Evolutionary conservation across 352 stramenopile species (phyloP).

Genomic region (Pythium phragmitis): DNA sequence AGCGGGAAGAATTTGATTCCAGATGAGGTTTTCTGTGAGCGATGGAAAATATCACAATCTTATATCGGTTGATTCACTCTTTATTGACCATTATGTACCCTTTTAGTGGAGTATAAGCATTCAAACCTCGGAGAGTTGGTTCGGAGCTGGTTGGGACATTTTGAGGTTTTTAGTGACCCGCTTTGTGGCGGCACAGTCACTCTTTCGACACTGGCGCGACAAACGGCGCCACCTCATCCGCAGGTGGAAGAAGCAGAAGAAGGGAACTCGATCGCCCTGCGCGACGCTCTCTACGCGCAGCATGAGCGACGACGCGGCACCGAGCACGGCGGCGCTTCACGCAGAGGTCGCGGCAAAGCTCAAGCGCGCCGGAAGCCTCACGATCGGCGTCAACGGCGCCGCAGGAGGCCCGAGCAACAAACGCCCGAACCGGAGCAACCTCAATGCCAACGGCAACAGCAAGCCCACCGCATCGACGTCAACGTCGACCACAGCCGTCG

Average conservation of each 20-base stretch:
- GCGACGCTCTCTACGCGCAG: conserved; percentile 5
- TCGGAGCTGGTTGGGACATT: background rate
- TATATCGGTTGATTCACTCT: conserved; percentile 6
- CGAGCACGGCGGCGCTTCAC: conserved; percentile 16
- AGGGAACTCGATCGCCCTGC: background rate
- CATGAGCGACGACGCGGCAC: conserved; percentile 24
- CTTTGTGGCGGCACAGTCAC: conserved; percentile 21
- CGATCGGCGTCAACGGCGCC: conserved; percentile 14
- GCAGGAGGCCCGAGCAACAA: conserved; percentile 14
- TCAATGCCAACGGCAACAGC: conserved; percentile 1
- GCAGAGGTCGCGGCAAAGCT: conserved; percentile 31
- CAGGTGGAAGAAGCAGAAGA: background rate
- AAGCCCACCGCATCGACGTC: background rate
- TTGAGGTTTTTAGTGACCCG: conserved; percentile 11
- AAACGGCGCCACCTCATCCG: conserved; percentile 24
- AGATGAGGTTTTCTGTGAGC: background rate
- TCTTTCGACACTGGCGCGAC: conserved; percentile 12
- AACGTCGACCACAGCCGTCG: background rate
- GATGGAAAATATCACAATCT: background rate
- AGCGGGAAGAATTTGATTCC: conserved; percentile 4
- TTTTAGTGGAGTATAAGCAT: background rate
- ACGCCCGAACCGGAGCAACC: conserved; percentile 21
- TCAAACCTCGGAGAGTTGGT: conserved; percentile 10
- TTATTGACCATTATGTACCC: background rate
- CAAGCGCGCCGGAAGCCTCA: conserved; percentile 24